Base-by-base conservation (phyloP, 179 eudicot genomes). In the Silene noctiflora region DNA sequence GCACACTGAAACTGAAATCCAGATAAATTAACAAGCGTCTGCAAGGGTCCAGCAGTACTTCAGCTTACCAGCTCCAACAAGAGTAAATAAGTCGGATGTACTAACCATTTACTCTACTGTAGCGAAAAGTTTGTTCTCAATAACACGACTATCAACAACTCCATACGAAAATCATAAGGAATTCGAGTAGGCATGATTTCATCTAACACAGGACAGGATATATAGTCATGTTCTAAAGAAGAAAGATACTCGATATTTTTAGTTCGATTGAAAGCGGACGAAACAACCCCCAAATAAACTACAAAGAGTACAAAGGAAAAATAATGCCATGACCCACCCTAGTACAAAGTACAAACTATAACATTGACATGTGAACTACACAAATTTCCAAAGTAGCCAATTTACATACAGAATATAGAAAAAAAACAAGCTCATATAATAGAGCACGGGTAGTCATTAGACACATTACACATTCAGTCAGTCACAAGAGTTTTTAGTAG, bases 291-390 rank as follows among this genome's bases (percentile, higher is more conserved):
- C 2, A 5, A 56, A 56, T 56, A n/a, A 56, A 56, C 60, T 55
- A 55, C 60, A 1, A 46, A 46, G 53, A 55, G 60, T 55, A 21
- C 22, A 16, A 19, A 72, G 46, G 31, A 11, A 27, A 53, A 56
- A 56, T 0, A 39, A 51, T 63, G 67, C 3, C n/a, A 72, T 51
- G 27, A 31, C 67, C 29, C 29, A 1, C n/a, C 55, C 44, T 19
- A 31, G 7, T 4, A 25, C 31, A 27, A 2, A 51, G 4, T 11
- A 48, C 33, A 27, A 10, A 39, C 20, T 9, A 56, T n/a, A 67
- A 75, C 27, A 71, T 21, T 44, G 71, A 65, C 81, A 82, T 63
- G 84, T 82, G 84, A 82, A 56, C 73, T 44, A 56, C 73, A 44
- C 70, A 56, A 75, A 63, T 64, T 55, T 74, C 78, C 42, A 53